Conservation (phyloP, 768 basidiomycete genomes). For the Auriscalpium orientale region DNA sequence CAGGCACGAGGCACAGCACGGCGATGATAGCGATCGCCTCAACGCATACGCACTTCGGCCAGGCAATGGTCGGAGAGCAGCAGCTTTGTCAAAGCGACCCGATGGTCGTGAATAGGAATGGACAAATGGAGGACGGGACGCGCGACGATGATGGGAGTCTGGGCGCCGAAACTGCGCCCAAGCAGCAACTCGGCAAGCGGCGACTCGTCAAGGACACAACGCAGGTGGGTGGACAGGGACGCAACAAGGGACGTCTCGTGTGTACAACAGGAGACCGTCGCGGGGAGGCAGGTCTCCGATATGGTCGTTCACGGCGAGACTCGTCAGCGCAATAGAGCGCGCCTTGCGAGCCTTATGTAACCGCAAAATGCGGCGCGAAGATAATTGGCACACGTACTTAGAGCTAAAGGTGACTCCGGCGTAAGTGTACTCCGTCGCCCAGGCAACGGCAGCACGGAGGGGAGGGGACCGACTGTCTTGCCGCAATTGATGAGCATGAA, state of each 20-base stretch:
- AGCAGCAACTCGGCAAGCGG: neutral
- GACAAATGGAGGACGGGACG: neutral
- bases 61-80: too few relatives aligned
- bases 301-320: neutral
- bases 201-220: slow-evolving; percentile 7
- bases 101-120: too few relatives aligned
- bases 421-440: neutral
- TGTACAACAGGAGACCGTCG: slow-evolving; percentile 6
- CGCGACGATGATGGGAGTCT: neutral
- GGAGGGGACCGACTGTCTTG: slow-evolving; percentile 15
- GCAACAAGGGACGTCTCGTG: slow-evolving; percentile 12
- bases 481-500: slow-evolving; percentile 13
- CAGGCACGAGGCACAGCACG: too few relatives aligned
- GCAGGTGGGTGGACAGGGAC: slow-evolving; percentile 8
- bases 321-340: neutral
- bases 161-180: neutral
- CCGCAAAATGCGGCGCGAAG: neutral
- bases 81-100: too few relatives aligned
- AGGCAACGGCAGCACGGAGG: neutral
- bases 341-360: neutral
- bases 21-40: too few relatives aligned
- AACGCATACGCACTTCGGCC: too few relatives aligned
- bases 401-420: neutral
- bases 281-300: neutral
- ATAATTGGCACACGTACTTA: neutral